Percentiles rank a stretch among this genome's conserved stretches.
phyloP scores from a whole-genome alignment of 2,329 filamentous ascomycete species.

The Aspergillus jensenii region DNA sequence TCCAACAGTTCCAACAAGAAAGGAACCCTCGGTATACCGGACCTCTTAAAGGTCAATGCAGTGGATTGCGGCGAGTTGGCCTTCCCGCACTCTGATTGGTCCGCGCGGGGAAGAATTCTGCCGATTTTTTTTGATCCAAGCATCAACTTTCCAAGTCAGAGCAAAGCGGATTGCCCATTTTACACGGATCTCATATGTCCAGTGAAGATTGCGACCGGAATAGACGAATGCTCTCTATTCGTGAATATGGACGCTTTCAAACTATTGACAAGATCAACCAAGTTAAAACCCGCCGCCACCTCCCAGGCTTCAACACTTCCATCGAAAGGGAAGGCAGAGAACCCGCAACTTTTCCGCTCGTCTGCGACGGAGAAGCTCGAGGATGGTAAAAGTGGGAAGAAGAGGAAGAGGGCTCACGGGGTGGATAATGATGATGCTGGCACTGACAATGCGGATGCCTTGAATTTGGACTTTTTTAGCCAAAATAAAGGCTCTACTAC shows the following conservation, averaged over 20 bases:
- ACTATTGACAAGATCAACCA: conserved; percentile 46
- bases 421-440: conserved; percentile 20
- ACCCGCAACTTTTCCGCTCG: conserved; percentile 39
- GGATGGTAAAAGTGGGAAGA: conserved; percentile 27
- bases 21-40: background rate
- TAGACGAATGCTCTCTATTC: conserved; percentile 6
- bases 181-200: background rate
- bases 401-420: conserved; percentile 37
- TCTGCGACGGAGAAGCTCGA: conserved; percentile 29
- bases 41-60: background rate
- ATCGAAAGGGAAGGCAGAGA: conserved; percentile 41
- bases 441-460: conserved; percentile 22
- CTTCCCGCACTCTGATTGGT: conserved; percentile 32
- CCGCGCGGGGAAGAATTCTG: conserved; percentile 27
- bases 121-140: conserved; percentile 25
- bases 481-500: conserved; percentile 28
- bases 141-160: conserved; percentile 7
- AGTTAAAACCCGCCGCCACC: conserved; percentile 36
- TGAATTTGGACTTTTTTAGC: conserved; percentile 40
- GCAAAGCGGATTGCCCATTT: background rate
- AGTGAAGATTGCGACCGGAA: background rate
- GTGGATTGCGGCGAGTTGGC: background rate
- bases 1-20: background rate
- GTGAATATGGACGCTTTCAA: conserved; percentile 46
- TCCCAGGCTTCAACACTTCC: conserved; percentile 32